Percentiles rank a stretch among this genome's conserved stretches.
Conservation (phyloP, 441 rosid species). For the Rhodomyrtus psidioides region DNA sequence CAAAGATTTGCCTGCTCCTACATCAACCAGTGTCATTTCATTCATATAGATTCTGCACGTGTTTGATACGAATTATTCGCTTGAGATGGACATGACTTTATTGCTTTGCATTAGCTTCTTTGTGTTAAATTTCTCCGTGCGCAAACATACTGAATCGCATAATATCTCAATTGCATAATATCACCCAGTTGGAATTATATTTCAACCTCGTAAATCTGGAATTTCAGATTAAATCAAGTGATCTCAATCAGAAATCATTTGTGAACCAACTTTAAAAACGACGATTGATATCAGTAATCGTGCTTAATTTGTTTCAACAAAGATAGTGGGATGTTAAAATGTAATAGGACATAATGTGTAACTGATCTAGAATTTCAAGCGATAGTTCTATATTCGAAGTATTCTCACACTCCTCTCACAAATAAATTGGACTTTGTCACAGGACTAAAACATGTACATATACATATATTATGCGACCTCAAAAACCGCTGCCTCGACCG, state of each 20-base stretch:
- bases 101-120: neutral
- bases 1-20: neutral
- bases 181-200: neutral
- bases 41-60: neutral
- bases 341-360: neutral
- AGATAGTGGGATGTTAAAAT: neutral
- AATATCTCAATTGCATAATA: neutral
- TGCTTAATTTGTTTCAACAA: neutral
- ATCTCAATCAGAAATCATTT: neutral
- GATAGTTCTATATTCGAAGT: neutral
- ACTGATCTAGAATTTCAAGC: neutral
- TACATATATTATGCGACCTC: neutral
- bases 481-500: neutral
- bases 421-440: neutral
- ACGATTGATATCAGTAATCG: neutral
- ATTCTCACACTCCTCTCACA: neutral
- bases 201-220: neutral
- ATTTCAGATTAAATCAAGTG: neutral
- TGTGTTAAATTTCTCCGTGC: neutral
- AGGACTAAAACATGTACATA: neutral
- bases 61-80: too few relatives aligned
- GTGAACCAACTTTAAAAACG: neutral
- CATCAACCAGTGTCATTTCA: neutral
- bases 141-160: neutral
- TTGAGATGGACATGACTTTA: neutral